A percentile compares a stretch with the other conserved stretches of the same genome.
These are phyloP conservation scores for Xylariaceae sp. DNA, from an alignment of 2,329 filamentous ascomycete species.

Conservation along the genomic window DNA sequence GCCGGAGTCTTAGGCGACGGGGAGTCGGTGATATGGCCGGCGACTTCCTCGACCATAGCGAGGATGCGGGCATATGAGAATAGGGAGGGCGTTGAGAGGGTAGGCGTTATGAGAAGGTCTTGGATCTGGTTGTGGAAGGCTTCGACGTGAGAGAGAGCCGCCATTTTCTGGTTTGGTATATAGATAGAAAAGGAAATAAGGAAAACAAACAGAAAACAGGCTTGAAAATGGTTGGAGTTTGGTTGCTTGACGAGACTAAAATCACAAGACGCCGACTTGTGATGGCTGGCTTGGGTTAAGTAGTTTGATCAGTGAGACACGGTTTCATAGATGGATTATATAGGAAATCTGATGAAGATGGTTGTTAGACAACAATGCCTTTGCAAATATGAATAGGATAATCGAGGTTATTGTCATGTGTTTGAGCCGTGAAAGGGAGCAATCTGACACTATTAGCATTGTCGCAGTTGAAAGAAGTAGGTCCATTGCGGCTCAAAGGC, in stretches of 20 bases:
- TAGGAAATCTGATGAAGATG: no score
- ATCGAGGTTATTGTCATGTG: neutral
- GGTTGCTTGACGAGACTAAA: neutral
- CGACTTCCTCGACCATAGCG: neutral
- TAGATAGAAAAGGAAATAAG: neutral
- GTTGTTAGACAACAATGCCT: neutral
- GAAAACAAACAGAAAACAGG: neutral
- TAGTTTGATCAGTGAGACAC: no score
- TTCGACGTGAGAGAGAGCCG: neutral
- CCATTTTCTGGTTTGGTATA: neutral
- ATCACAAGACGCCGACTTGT: neutral
- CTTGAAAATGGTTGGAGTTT: neutral
- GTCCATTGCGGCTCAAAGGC: neutral
- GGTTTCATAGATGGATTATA: no score
- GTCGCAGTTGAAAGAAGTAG: neutral
- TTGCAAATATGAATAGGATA: neutral
- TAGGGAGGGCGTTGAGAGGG: neutral
- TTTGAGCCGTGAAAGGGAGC: neutral
- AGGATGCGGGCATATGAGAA: constrained; percentile 4
- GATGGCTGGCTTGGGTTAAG: no score
- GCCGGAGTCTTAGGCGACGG: neutral
- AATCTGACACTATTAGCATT: neutral
- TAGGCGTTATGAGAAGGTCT: neutral
- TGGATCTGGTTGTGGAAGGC: neutral
- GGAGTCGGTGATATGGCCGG: neutral